Evolutionary conservation across 2,329 filamentous ascomycete genomes (phyloP), one percentile per base, ranked within the genome.

Genomic region (Verticillium isaacii): DNA sequence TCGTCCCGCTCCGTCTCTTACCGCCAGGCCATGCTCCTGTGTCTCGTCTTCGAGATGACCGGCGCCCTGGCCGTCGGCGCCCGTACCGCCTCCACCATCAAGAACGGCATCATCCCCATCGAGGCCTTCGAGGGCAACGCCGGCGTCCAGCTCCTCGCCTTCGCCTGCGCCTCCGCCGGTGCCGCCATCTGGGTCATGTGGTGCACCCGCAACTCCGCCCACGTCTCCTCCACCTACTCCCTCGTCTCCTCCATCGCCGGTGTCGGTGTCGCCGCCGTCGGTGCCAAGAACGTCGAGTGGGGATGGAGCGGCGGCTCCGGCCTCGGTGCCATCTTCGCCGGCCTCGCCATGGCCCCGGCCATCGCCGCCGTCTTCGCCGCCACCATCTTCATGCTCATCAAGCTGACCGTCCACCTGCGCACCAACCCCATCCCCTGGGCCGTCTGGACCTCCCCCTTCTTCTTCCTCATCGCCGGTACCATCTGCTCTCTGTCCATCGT

Each of bases 141-240:
- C 39, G 85, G 84, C 41, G 87, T 90, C 23, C 87, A 89, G 76
- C 83, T 90, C 75, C 80, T 90, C 58, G 88, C 87, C 61, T 88
- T 89, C 70, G 83, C 85, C 36, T 88, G 85, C 64, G 85, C 86
- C 29, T 79, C 86, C 0, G 86, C 86, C 17, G 88, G 81, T 67
- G 87, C 88, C 58, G 86, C 88, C 1, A 78, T 82, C 11, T 93
- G 89, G 89, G 88, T 92, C 56, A 92, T 91, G 88, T 92, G 89
- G 88, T 92, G 89, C 74, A 92, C 89, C 1, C 80, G 82, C 56
- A 82, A 92, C 80, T 89, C 87, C 4, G 87, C 88, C 63, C 89
- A 90, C 76, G 88, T 90, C 67, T 90, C 88, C 0, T 89, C 88
- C 0, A 90, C 88, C 32, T 89, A 90, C 80, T 89, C 88, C 0